A percentile compares a stretch with the other conserved stretches of the same genome.
Evolutionary conservation across 176 grass and related monocot genomes (phyloP).

Genomic region (Musa itinerans): DNA sequence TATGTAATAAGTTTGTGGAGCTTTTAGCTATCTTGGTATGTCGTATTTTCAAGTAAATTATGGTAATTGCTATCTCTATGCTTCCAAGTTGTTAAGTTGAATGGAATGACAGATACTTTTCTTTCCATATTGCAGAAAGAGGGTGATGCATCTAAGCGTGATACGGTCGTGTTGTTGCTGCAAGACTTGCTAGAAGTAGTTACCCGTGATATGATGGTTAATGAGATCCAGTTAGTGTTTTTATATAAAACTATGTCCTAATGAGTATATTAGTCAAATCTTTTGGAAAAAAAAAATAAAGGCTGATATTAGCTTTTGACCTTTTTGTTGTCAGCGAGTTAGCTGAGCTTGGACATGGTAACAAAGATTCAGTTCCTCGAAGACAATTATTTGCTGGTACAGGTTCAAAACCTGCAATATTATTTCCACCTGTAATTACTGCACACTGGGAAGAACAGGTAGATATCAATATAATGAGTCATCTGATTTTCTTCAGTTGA

Average conservation of each 20-base stretch:
- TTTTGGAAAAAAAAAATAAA: background rate
- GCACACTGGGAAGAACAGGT: constrained; percentile 96
- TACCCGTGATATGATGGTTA: constrained; percentile 95
- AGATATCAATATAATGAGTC: background rate
- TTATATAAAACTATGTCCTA: background rate
- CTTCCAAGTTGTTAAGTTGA: background rate
- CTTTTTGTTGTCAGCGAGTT: constrained; percentile 50
- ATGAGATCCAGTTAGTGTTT: constrained; percentile 61
- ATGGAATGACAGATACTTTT: background rate
- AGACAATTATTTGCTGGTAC: constrained; percentile 90
- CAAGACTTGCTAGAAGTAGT: constrained; percentile 98
- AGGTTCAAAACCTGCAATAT: constrained; percentile 77
- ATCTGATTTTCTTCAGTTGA: background rate
- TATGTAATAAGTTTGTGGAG: constrained; percentile 89
- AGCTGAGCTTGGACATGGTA: constrained; percentile 85
- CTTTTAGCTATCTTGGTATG: constrained; percentile 85
- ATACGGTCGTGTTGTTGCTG: constrained; percentile 72
- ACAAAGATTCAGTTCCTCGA: constrained; percentile 78
- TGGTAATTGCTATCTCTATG: background rate
- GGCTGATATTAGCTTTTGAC: background rate
- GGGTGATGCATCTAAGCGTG: constrained; percentile 67
- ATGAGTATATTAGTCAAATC: background rate
- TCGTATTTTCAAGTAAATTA: constrained; percentile 9
- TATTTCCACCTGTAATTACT: constrained; percentile 67
- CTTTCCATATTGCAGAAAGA: constrained; percentile 58